Base-by-base conservation (phyloP, 1,284 basidiomycete species). In the Amylostereum areolatum region DNA sequence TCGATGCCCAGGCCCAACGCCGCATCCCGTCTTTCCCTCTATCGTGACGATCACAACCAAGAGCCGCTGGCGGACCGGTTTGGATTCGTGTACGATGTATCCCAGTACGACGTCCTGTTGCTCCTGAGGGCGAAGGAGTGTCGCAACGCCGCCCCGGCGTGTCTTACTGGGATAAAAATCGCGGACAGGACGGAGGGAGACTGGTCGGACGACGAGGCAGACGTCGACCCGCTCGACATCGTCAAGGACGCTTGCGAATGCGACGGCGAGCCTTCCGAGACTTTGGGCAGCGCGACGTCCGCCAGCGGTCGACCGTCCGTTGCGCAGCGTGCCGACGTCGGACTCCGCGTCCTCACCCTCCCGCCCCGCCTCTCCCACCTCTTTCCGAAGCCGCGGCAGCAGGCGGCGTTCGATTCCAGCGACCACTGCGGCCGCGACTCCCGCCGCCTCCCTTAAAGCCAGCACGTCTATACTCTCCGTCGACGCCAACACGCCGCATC, bases 51-150 rank as follows among this genome's bases (percentile, higher is more conserved):
- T 10, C 70, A 74, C 49, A 74, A 69, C 40, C 78, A 81, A 37
- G 77, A 84, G 42, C 81, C 84, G 2, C 71, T 97, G 56, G 93
- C 94, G 4, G 96, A 97, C 60, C 83, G 92, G 7, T 98, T 92
- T 62, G 96, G 96, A 0, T 98, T 98, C 70, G 88, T 97, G 61
- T 97, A 94, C 57, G 90, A 92, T 58, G 79, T 92, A 9, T 82
- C 83, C 27, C 75, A 80, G 59, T 89, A 92, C 55, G 91, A 94
- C 58, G 74, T 89, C n/a, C 70, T 91, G 12, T 69, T 94, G 24
- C 74, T 94, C 30, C 64, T 85, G 6, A 76, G 88, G 41, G 86
- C 87, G 33, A 73, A 76, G 66, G 85, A 88, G 57, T 90, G 85
- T 55, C 73, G 77, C 31, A 85, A 78, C 56, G 79, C 84, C 0